Evolutionary conservation across 805 yeast genomes (phyloP).

Genomic region (Kazachstania viticola): DNA sequence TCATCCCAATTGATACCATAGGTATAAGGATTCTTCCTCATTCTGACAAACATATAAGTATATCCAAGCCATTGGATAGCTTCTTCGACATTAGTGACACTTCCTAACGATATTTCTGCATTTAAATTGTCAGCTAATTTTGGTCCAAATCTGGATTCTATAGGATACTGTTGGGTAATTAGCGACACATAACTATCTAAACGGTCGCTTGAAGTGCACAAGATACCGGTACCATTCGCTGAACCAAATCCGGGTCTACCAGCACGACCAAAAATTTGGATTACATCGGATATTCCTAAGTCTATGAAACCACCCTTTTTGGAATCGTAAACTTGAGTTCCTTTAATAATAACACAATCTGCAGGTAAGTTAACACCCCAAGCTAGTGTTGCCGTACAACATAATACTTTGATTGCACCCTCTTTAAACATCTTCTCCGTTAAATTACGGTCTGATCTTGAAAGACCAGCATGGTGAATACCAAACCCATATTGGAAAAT

Average conservation of each 20-base stretch:
- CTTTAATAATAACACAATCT: conserved; percentile 91
- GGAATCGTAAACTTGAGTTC: conserved; percentile 91
- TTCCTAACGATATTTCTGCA: conserved; percentile 93
- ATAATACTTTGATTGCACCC: conserved; percentile 80
- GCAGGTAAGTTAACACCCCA: conserved; percentile 99
- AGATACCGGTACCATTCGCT: conserved; percentile 80
- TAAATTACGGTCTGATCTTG: conserved; percentile 77
- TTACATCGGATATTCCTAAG: conserved; percentile 89
- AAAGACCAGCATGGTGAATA: conserved; percentile 95
- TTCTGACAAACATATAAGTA: conserved; percentile 85
- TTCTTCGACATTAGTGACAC: conserved; percentile 88
- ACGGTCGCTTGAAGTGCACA: conserved; percentile 72
- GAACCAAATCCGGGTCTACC: conserved; percentile 94
- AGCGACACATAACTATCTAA: conserved; percentile 82
- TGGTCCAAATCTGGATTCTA: conserved; percentile 70
- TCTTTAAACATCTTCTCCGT: conserved; percentile 77
- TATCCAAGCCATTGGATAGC: conserved; percentile 98
- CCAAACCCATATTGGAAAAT: conserved; percentile 78
- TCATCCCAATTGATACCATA: conserved; percentile 89
- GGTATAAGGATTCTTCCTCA: conserved; percentile 87
- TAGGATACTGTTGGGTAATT: conserved; percentile 90
- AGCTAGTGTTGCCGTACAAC: conserved; percentile 95
- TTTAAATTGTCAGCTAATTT: conserved; percentile 85
- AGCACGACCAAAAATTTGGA: conserved; percentile 97
- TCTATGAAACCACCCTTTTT: conserved; percentile 92